phyloP scores from a whole-genome alignment of 2,329 filamentous ascomycete genomes.

The Xylariaceae sp. region DNA sequence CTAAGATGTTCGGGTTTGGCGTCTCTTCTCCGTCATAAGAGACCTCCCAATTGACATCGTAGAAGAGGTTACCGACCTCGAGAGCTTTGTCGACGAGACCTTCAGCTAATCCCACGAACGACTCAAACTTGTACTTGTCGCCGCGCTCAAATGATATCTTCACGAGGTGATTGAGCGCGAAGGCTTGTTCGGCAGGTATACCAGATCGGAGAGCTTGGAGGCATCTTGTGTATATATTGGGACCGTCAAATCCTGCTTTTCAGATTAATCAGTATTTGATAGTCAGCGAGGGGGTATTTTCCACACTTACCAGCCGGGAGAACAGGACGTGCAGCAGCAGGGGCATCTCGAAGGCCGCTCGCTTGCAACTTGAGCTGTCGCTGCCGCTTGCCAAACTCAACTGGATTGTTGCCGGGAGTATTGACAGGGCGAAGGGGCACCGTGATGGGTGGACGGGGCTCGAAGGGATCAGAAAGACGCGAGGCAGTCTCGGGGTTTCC shows the following conservation, averaged over 20 bases:
- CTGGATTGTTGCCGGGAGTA: constrained; percentile 72
- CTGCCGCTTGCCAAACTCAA: constrained; percentile 61
- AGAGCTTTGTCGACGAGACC: constrained; percentile 82
- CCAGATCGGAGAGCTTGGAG: constrained; percentile 79
- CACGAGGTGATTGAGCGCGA: constrained; percentile 87
- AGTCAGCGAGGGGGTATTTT: neutral
- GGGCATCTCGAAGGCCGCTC: constrained; percentile 29
- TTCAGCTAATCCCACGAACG: constrained; percentile 84
- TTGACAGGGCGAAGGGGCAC: constrained; percentile 70
- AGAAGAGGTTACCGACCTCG: constrained; percentile 75
- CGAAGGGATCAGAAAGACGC: constrained; percentile 64
- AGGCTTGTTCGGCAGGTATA: constrained; percentile 80
- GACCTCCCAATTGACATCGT: constrained; percentile 77
- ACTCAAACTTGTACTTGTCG: constrained; percentile 93
- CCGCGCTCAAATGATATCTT: constrained; percentile 94
- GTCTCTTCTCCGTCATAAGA: constrained; percentile 60
- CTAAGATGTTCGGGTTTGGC: constrained; percentile 48
- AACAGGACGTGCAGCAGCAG: constrained; percentile 55
- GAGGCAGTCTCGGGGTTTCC: constrained; percentile 56
- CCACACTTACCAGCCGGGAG: constrained; percentile 58
- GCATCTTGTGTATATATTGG: constrained; percentile 89
- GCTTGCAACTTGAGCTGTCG: constrained; percentile 40
- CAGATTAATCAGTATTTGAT: constrained; percentile 18
- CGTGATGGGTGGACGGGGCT: constrained; percentile 61
- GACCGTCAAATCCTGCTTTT: constrained; percentile 64